These are phyloP conservation scores for Phytophthora sansomeana DNA, from an alignment of 352 stramenopile species.

Conservation along the genomic window DNA sequence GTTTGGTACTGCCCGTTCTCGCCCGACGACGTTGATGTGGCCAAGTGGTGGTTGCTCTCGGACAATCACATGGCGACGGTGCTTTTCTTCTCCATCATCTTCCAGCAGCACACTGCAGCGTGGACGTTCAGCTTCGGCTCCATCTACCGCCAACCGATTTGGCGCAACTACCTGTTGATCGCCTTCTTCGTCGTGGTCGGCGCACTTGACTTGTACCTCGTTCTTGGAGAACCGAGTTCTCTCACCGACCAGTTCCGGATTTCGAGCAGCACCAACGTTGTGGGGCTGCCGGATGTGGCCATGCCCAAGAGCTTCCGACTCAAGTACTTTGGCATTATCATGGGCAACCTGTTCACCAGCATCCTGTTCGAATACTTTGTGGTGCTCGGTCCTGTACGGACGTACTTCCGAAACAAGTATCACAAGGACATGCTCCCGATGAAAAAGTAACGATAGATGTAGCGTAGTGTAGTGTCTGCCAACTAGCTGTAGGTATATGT, in stretches of 20 bases:
- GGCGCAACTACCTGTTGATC: constrained; percentile 49
- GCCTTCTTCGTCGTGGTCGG: constrained; percentile 37
- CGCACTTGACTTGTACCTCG: constrained; percentile 47
- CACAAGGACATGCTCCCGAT: constrained; percentile 25
- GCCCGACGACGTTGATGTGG: constrained; percentile 44
- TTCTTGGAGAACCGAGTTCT: constrained; percentile 46
- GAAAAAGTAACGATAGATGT: constrained; percentile 26
- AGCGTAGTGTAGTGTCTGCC: no score
- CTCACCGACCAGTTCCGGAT: constrained; percentile 60
- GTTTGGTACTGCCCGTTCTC: constrained; percentile 57
- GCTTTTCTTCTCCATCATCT: constrained; percentile 43
- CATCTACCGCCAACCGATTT: constrained; percentile 55
- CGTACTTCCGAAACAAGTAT: constrained; percentile 39
- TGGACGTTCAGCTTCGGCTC: constrained; percentile 57
- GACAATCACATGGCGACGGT: constrained; percentile 53
- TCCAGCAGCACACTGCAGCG: constrained; percentile 37
- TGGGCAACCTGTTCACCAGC: constrained; percentile 26
- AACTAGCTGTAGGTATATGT: no score
- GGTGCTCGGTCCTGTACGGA: constrained; percentile 46
- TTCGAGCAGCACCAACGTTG: constrained; percentile 60
- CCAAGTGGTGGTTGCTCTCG: constrained; percentile 58
- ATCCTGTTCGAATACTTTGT: constrained; percentile 49
- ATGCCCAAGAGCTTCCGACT: constrained; percentile 51
- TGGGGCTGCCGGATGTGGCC: constrained; percentile 53
- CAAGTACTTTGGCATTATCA: constrained; percentile 39